Conservation (phyloP, 345 rosid species). For the Aquilaria sinensis region DNA sequence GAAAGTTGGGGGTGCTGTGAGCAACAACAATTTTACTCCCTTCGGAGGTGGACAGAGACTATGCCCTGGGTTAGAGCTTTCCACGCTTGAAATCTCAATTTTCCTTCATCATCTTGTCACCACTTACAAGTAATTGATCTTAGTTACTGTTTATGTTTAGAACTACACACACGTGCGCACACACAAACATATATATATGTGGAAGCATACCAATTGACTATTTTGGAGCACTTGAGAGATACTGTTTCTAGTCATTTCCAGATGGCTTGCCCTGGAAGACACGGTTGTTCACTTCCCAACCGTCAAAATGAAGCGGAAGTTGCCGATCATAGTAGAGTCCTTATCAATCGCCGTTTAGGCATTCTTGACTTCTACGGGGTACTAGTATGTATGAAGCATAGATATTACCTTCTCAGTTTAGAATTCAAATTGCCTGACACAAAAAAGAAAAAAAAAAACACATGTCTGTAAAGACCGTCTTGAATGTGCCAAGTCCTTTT, state of each 20-base stretch:
- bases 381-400: too few relatives aligned
- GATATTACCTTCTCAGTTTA: too few relatives aligned
- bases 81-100: conserved; percentile 84
- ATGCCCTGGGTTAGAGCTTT: conserved; percentile 90
- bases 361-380: too few relatives aligned
- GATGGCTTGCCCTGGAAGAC: conserved; percentile 63
- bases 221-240: too few relatives aligned
- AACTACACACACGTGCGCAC: background rate
- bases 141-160: background rate
- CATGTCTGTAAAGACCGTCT: background rate
- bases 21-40: conserved; percentile 64
- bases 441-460: background rate
- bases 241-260: conserved; percentile 10
- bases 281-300: conserved; percentile 62
- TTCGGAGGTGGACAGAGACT: conserved; percentile 99
- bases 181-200: too few relatives aligned
- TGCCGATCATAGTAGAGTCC: conserved; percentile 45
- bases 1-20: conserved; percentile 44
- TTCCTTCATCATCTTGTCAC: conserved; percentile 92
- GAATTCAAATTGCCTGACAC: conserved; percentile 1
- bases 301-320: conserved; percentile 58
- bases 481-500: background rate
- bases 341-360: conserved; percentile 9
- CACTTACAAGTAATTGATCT: conserved; percentile 41
- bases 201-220: too few relatives aligned